Base-by-base conservation (phyloP, 495 filamentous ascomycete species). In the Aspergillus asperescens region DNA sequence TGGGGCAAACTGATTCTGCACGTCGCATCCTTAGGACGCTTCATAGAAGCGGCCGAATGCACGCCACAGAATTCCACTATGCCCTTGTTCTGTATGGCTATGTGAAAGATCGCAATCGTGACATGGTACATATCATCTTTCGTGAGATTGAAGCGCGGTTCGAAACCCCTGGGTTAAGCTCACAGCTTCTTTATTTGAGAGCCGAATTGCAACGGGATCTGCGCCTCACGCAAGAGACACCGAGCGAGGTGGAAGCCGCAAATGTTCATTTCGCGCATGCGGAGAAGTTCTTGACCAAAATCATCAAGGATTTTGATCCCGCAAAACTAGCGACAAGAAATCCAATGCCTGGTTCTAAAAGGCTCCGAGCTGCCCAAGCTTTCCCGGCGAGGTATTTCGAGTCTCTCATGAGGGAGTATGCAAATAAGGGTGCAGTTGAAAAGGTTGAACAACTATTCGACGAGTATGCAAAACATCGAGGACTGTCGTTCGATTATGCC, bases 21-120 rank as follows among this genome's bases (percentile, higher is more conserved):
- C 74, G 79, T 23, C 71, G 72, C 38, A 82, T 93, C 32, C 70
- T 96, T 24, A 65, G 71, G 19, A 65, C 69, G 0, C 76, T 86
- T 18, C 75, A 90, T 59, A 76, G 71, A 52, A 69, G 80, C 16
- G 72, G 75, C 6, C 70, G 77, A 5, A 71, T 90, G 20, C 69
- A 77, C 43, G 77, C 81, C 3, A 84, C 79, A 0, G 73, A 79
- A 10, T 75, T 85, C 9, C 89, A 96, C 63, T 94, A 89, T 62
- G 76, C 82, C n/a, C 79, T 89, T 5, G 66, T 92, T 22, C 82
- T 93, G 72, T 74, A 77, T 22, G 87, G 83, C 3, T 88, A 80
- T 56, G 61, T 85, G 38, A 68, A 59, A 27, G 66, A 63, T 31
- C 65, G 73, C 31, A 71, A 82, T 29, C 69, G 71, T 32, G 64